phyloP scores from a whole-genome alignment of 257 asterid genomes.

The Solanum pimpinellifolium region DNA sequence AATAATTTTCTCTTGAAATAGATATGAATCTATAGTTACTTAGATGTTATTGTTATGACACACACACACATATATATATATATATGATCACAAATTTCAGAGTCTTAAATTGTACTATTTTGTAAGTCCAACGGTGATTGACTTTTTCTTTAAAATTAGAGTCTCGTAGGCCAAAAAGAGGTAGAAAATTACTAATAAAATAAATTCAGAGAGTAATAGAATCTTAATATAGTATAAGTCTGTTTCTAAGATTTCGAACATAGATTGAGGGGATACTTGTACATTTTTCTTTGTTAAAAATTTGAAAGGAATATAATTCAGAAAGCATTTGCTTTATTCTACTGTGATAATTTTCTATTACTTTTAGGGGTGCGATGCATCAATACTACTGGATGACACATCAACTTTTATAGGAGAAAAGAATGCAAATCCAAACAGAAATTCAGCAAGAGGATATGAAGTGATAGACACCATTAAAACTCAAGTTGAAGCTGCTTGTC shows the following conservation, averaged over 20 bases:
- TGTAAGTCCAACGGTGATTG: accelerated
- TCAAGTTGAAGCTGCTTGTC: slow-evolving; percentile 38
- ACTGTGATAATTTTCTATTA: neutral
- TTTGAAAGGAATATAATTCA: neutral
- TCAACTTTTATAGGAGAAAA: slow-evolving; percentile 30
- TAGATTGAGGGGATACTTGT: too few relatives aligned
- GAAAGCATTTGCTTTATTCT: neutral
- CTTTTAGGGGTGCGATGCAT: slow-evolving; percentile 36
- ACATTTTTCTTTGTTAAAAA: neutral
- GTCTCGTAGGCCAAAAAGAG: accelerated
- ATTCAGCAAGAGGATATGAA: slow-evolving; percentile 31
- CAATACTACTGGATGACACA: slow-evolving; percentile 32
- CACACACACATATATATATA: neutral
- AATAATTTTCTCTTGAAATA: neutral
- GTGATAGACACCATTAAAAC: slow-evolving; percentile 36
- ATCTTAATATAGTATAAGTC: too few relatives aligned
- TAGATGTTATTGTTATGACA: neutral
- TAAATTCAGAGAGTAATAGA: too few relatives aligned
- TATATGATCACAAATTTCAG: neutral
- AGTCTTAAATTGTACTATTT: neutral
- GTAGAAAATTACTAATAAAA: too few relatives aligned
- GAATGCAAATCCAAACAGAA: slow-evolving; percentile 32
- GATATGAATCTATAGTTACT: neutral
- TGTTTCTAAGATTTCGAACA: accelerated
- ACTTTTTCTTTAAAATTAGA: too few relatives aligned